These are phyloP conservation scores for Cladorrhinum sp. DNA, from an alignment of 2,329 filamentous ascomycete genomes.

Conservation along the genomic window DNA sequence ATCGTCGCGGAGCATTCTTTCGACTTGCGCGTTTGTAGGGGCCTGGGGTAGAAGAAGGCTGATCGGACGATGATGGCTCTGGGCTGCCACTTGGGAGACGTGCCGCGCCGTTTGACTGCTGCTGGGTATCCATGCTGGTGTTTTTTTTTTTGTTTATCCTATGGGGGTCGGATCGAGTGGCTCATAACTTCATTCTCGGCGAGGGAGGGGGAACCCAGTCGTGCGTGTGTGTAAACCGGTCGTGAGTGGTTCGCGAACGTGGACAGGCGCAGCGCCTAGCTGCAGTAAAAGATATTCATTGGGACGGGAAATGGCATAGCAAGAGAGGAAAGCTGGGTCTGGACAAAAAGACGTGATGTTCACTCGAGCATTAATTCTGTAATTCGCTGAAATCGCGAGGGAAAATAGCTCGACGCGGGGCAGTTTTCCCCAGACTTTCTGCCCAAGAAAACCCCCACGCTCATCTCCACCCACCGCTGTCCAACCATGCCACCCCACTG, in stretches of 20 bases:
- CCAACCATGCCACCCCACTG: no score
- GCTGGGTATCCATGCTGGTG: constrained; percentile 21
- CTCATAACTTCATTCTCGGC: constrained; percentile 11
- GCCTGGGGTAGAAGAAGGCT: background rate
- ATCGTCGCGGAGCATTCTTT: constrained; percentile 50
- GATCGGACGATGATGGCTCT: background rate
- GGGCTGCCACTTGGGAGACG: background rate
- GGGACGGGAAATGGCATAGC: background rate
- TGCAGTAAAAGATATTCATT: constrained; percentile 13
- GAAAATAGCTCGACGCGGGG: constrained; percentile 21
- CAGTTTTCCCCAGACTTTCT: constrained; percentile 19
- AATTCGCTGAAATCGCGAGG: constrained; percentile 5
- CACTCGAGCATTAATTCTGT: constrained; percentile 2
- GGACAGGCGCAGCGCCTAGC: constrained; percentile 14
- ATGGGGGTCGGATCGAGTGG: background rate
- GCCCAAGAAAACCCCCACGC: constrained; percentile 15
- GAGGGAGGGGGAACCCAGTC: background rate
- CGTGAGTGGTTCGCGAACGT: background rate
- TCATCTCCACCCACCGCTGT: constrained; percentile 17
- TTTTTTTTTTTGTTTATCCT: constrained; percentile 7
- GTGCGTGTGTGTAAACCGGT: background rate
- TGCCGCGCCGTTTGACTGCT: background rate
- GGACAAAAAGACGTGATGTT: constrained; percentile 3
- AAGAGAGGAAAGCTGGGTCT: background rate
- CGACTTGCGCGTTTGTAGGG: constrained; percentile 51